phyloP scores from a whole-genome alignment of 1,284 basidiomycete genomes.

The Tilletia setariae region DNA sequence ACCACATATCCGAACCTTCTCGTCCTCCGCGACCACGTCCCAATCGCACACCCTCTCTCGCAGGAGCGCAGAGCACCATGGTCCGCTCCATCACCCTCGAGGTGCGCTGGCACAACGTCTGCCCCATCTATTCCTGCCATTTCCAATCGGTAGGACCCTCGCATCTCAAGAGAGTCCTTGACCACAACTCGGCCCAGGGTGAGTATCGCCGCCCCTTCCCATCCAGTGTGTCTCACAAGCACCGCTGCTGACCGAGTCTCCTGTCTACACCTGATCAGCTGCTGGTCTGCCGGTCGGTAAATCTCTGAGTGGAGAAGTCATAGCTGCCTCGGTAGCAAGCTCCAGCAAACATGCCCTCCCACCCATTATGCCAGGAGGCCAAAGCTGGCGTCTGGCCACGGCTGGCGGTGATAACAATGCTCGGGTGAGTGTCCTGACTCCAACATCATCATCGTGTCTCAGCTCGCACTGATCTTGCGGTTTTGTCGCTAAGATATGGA shows the following conservation, averaged over 20 bases:
- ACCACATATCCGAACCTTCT: too few relatives aligned
- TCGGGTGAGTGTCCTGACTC: conserved; percentile 64
- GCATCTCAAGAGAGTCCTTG: conserved; percentile 45
- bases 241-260: not conserved
- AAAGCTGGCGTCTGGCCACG: conserved; percentile 82
- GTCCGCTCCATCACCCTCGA: conserved; percentile 53
- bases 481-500: conserved; percentile 36
- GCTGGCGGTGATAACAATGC: conserved; percentile 97
- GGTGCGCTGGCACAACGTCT: conserved; percentile 53
- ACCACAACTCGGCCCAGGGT: conserved; percentile 50
- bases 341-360: conserved; percentile 18
- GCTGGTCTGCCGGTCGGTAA: conserved; percentile 46
- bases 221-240: not conserved
- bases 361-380: conserved; percentile 53
- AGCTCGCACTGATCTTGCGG: not conserved
- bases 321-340: conserved; percentile 8
- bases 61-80: conserved; percentile 32
- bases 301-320: conserved; percentile 26
- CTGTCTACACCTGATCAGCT: too few relatives aligned
- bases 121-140: conserved; percentile 51
- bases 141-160: conserved; percentile 46
- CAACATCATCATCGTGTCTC: conserved; percentile 16
- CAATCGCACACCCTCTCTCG: not conserved
- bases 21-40: not conserved
- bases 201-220: not conserved